Evolutionary conservation across 345 rosid genomes (phyloP).

Genomic region (Linum usitatissimum): DNA sequence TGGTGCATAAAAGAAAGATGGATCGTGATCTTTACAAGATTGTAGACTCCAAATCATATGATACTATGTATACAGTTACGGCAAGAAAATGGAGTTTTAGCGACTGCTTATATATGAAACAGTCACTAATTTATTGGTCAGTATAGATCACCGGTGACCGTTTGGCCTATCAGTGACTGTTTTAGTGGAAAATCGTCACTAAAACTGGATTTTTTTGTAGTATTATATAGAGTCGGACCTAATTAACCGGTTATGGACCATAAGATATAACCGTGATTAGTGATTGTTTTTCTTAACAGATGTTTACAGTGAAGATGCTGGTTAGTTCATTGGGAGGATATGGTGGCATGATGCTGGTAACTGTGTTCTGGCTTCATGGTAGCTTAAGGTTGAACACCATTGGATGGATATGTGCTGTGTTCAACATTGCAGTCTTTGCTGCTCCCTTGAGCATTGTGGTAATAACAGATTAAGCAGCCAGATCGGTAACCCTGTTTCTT

Average conservation of each 20-base stretch:
- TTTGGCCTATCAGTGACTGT: too few species aligned
- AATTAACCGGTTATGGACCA: too few species aligned
- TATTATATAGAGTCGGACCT: background rate
- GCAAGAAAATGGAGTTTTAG: too few species aligned
- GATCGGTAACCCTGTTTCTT: background rate
- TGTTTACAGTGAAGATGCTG: conserved; percentile 10
- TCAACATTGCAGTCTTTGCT: conserved; percentile 14
- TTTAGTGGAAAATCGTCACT: too few species aligned
- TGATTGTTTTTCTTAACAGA: conserved; percentile 3
- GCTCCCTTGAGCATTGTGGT: conserved; percentile 17
- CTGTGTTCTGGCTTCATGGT: conserved; percentile 6
- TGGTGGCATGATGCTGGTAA: conserved; percentile 5
- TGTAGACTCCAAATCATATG: too few species aligned
- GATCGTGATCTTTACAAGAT: too few species aligned
- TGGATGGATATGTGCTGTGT: conserved; percentile 19
- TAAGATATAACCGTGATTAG: too few species aligned
- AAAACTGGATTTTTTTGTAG: background rate
- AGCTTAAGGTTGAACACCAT: background rate
- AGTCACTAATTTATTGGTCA: too few species aligned
- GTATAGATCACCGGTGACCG: too few species aligned
- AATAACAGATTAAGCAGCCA: background rate
- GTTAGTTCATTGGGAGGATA: background rate
- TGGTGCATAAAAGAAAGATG: too few species aligned
- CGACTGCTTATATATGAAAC: too few species aligned
- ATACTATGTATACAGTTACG: too few species aligned